Evolutionary conservation across 176 grass and related monocot species (phyloP), one percentile per base, ranked within the genome.

Genomic region (Triticum turgidum): DNA sequence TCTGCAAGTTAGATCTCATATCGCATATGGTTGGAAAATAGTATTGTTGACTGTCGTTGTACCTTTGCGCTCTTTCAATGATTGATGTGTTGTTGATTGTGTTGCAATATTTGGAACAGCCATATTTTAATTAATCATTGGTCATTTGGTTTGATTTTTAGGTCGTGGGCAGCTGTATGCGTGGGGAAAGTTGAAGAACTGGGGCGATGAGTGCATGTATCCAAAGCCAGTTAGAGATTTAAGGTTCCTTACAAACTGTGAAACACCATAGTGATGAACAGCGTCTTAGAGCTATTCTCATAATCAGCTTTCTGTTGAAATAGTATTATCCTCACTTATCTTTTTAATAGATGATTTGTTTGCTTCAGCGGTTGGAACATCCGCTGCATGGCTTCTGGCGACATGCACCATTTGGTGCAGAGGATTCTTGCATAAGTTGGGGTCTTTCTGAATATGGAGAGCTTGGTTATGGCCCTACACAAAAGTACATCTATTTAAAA

Each of bases 161-260:
- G 94, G 89, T 81, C 92, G 92, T 12, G 96, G 96, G 20, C 96
- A 98, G 80, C 72, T 98, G 82, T 98, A 98, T 76, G 96, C 96
- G 94, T 98, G 97, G 97, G 97, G 97, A 38, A 98, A 96, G 73
- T 32, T 98, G 90, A 98, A 98, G 90, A 90, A 78, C 84, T 92
- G 79, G 30, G 94, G 92, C 27, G 94, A 98, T 78, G 94, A 92
- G 45, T 98, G 97, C 92, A 98, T 98, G 97, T 98, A 98, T 91
- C 97, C 97, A n/a, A 98, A 98, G 83, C 87, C 94, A 81, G 66
- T 98, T 72, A 87, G 88, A 89, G 97, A 98, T 90, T 89, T 98
- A 86, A 98, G 97, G 97, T 98, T 73, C 11, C 7, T 87, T 83
- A 29, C 65, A 15, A 24, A 64, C 84, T 75, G 30, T 74, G 25